Evolutionary conservation across 192 early-diverging fungal genomes (phyloP).

Genomic region (Rhizophlyctis rosea): DNA sequence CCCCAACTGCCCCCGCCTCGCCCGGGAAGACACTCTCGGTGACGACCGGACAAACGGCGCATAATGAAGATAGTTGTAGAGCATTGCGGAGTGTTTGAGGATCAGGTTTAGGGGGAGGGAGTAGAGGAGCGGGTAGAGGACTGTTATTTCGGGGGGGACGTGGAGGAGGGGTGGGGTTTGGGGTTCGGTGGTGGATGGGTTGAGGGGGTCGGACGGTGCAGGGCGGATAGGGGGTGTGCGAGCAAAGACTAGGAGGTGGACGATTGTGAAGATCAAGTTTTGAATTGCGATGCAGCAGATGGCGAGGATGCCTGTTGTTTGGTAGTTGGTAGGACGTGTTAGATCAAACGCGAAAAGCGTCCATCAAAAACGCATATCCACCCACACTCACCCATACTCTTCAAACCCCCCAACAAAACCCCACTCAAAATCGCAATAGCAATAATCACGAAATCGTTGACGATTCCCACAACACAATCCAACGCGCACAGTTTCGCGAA

Average conservation of each 20-base stretch:
- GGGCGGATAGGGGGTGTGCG: neutral
- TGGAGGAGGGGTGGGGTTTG: too few relatives aligned
- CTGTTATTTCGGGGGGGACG: slow-evolving; percentile 2
- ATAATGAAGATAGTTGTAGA: slow-evolving; percentile 17
- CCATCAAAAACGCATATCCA: too few relatives aligned
- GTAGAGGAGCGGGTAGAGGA: slow-evolving; percentile 8
- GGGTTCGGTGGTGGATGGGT: neutral
- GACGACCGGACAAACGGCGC: slow-evolving; percentile 7
- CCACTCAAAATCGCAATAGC: slow-evolving; percentile 5
- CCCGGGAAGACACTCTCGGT: neutral
- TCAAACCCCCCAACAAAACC: neutral
- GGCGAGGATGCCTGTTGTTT: too few relatives aligned
- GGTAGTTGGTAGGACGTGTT: too few relatives aligned
- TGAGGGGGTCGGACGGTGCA: slow-evolving; percentile 1
- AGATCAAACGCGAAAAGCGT: too few relatives aligned
- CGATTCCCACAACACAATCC: slow-evolving; percentile 7
- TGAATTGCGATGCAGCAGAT: too few relatives aligned
- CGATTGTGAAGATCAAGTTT: too few relatives aligned
- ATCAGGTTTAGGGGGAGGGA: slow-evolving; percentile 4
- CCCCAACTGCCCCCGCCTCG: slow-evolving; percentile 1
- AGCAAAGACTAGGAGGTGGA: too few relatives aligned
- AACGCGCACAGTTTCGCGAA: slow-evolving; percentile 10
- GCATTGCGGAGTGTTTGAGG: slow-evolving; percentile 11
- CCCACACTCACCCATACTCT: neutral
- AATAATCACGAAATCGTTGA: slow-evolving; percentile 14